Evolutionary conservation across 192 early-diverging fungal genomes (phyloP).

Genomic region (Backusella westeae): DNA sequence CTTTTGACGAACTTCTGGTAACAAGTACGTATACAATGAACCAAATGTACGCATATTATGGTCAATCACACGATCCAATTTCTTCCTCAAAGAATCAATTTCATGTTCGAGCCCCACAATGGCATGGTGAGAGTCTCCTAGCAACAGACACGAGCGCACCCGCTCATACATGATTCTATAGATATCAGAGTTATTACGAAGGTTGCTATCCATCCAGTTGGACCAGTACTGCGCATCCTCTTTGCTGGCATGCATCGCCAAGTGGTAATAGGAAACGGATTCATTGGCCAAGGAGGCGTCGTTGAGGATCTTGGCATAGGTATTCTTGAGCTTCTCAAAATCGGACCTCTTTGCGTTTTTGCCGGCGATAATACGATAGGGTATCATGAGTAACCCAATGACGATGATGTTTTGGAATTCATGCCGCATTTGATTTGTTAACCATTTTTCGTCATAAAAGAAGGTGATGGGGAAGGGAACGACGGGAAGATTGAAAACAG

Average conservation of each 20-base stretch:
- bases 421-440: constrained; percentile 37
- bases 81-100: constrained; percentile 13
- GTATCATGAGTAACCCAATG: constrained; percentile 35
- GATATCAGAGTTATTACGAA: constrained; percentile 10
- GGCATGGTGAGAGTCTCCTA: background rate
- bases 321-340: constrained; percentile 40
- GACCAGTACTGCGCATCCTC: constrained; percentile 13
- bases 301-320: constrained; percentile 36
- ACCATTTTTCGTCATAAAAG: constrained; percentile 38
- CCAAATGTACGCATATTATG: constrained; percentile 17
- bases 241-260: constrained; percentile 13
- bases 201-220: constrained; percentile 18
- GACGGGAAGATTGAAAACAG: background rate
- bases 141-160: background rate
- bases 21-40: constrained; percentile 16
- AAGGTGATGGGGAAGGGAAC: constrained; percentile 25
- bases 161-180: constrained; percentile 23
- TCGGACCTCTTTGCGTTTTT: constrained; percentile 38
- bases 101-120: constrained; percentile 11
- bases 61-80: constrained; percentile 11
- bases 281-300: constrained; percentile 21
- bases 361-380: constrained; percentile 39
- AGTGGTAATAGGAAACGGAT: constrained; percentile 13
- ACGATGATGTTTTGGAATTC: constrained; percentile 45
- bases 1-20: background rate